Evolutionary conservation across 768 basidiomycete species (phyloP), one percentile per base, ranked within the genome.

Genomic region (Stropharia rugosoannulata): DNA sequence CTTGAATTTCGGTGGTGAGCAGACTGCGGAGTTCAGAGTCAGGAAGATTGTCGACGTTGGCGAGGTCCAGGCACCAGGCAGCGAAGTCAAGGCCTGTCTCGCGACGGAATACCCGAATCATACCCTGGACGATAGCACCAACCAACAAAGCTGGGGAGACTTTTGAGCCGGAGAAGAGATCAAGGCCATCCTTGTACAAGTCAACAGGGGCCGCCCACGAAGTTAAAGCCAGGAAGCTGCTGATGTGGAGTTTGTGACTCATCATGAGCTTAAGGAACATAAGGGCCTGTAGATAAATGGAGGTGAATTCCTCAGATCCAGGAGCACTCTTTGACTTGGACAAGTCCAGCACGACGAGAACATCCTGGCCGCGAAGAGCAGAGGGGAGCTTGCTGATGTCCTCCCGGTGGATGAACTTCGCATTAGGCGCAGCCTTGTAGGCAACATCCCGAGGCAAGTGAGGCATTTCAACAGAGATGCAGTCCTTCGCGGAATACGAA

Each of bases 101-200:
- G 13, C 64, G 57, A 41, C 68, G 66, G 64, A 68, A 70, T 12
- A 68, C 70, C 1, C 70, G 62, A 5, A 71, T 60, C 68, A 70
- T 66, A 16, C 68, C 68, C 40, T 68, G 67, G 15, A 67, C 39
- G 22, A 69, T 57, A 5, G 67, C 39, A 56, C 73, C 67, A 41
- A 63, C 45, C 29, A 66, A 53, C 6, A 59, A 48, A 13, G 22
- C 51, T 7, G 63, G 39, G 10, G 60, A 50, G 16, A 54, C 55
- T n/a, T 59, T 61, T 1, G 60, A 60, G 27, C 59, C 62, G 2
- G 60, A 60, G 56, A 63, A 63, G 42, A 63, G 60, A 42, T 62
- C 60, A 19, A 64, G 61, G 16, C 56, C 63, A 43, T 66, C 65
- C 25, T 55, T 59, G 36, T 58, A 59, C n/a, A 64, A 49, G 43